Percentiles rank a stretch among this genome's conserved stretches.
Conservation (phyloP, 202 grass and related monocot species). For the Schoenoplectus tabernaemontani region DNA sequence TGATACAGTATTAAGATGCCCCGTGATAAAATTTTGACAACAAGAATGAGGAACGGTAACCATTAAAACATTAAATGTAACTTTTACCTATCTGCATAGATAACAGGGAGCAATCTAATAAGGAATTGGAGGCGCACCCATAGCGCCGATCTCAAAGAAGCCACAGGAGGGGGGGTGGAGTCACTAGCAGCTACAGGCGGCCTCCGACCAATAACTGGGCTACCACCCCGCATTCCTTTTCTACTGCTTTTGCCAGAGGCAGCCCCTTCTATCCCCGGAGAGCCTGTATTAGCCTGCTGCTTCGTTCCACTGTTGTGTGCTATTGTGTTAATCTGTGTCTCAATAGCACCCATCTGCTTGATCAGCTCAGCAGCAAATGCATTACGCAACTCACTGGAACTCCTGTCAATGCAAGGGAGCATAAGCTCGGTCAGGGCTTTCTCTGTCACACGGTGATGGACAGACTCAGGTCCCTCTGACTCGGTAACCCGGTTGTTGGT, state of each 20-base stretch:
- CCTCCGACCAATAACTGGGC: slow-evolving; percentile 71
- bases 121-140: slow-evolving; percentile 95
- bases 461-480: slow-evolving; percentile 41
- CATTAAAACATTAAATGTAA: neutral
- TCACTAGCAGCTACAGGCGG: slow-evolving; percentile 53
- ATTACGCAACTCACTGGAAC: slow-evolving; percentile 64
- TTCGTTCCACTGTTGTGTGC: slow-evolving; percentile 58
- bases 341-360: slow-evolving; percentile 90
- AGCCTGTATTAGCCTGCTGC: slow-evolving; percentile 58
- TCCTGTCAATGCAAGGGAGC: slow-evolving; percentile 89
- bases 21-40: neutral
- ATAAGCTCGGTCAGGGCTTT: slow-evolving; percentile 91
- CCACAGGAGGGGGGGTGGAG: slow-evolving; percentile 58
- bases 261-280: slow-evolving; percentile 52
- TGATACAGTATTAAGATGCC: neutral
- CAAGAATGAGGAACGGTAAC: neutral
- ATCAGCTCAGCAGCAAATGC: slow-evolving; percentile 76
- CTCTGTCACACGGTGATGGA: slow-evolving; percentile 68
- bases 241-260: slow-evolving; percentile 58
- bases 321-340: slow-evolving; percentile 61
- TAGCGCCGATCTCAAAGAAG: slow-evolving; percentile 60
- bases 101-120: slow-evolving; percentile 80
- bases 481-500: slow-evolving; percentile 32
- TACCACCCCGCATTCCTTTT: slow-evolving; percentile 73
- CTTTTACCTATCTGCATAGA: slow-evolving; percentile 80